Percentiles rank a stretch among this genome's conserved stretches.
phyloP scores from a whole-genome alignment of 2,329 filamentous ascomycete species.

The Claviceps sp. region DNA sequence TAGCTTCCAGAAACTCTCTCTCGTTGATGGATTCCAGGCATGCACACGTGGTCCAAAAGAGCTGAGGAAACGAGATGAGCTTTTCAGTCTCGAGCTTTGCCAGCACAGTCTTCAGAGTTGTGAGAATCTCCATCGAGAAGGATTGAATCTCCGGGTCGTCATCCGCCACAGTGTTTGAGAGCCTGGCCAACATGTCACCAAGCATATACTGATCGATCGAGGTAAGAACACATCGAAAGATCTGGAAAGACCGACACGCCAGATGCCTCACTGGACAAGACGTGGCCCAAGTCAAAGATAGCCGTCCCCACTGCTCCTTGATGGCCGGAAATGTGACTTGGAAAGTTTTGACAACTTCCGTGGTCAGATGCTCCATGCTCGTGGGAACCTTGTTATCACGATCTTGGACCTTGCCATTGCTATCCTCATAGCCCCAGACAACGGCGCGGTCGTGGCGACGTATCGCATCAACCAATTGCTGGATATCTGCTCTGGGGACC shows the following conservation, averaged over 20 bases:
- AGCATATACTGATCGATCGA: conserved; percentile 88
- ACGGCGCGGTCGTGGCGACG: conserved; percentile 73
- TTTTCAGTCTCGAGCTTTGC: conserved; percentile 67
- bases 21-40: conserved; percentile 96
- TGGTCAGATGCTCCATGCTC: conserved; percentile 75
- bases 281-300: conserved; percentile 89
- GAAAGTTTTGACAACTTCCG: conserved; percentile 74
- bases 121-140: conserved; percentile 95
- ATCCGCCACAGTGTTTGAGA: conserved; percentile 95
- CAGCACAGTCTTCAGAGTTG: conserved; percentile 84
- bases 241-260: conserved; percentile 92
- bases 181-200: conserved; percentile 84
- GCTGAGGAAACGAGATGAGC: conserved; percentile 77
- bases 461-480: conserved; percentile 77
- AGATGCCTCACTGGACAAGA: conserved; percentile 91
- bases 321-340: conserved; percentile 72
- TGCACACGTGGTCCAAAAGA: conserved; percentile 96
- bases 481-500: conserved; percentile 58
- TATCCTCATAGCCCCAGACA: conserved; percentile 90
- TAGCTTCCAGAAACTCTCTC: conserved; percentile 78
- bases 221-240: conserved; percentile 87
- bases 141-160: conserved; percentile 89
- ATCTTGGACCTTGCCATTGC: conserved; percentile 63
- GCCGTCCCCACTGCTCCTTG: conserved; percentile 79
- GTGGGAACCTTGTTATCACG: conserved; percentile 69